Percentiles rank a stretch among this genome's conserved stretches.
These are phyloP conservation scores for Kandelia obovata DNA, from an alignment of 345 rosid species.

Conservation along the genomic window DNA sequence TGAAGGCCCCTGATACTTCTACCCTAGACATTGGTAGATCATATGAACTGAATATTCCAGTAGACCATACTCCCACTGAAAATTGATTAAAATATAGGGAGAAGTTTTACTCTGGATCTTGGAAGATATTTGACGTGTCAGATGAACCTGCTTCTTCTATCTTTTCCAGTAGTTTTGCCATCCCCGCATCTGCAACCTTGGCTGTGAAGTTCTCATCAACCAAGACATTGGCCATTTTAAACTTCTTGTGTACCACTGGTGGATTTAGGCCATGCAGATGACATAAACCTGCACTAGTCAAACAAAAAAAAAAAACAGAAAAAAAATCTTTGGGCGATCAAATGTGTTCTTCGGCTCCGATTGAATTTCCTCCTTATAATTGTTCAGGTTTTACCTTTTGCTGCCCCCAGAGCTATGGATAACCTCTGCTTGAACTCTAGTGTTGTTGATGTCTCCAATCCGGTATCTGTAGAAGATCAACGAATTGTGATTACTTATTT, in stretches of 20 bases:
- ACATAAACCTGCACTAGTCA: conserved; percentile 47
- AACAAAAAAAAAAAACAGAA: conserved; percentile 20
- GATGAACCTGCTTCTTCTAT: conserved; percentile 55
- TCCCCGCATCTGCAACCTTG: conserved; percentile 56
- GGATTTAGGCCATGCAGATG: conserved; percentile 56
- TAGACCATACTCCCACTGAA: conserved; percentile 6
- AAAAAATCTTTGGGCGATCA: neutral
- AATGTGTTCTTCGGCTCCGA: neutral
- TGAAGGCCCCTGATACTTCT: conserved; percentile 31
- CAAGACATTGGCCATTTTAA: conserved; percentile 63
- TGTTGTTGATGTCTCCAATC: conserved; percentile 37
- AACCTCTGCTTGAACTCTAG: conserved; percentile 64
- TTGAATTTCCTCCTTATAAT: conserved; percentile 5
- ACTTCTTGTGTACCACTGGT: conserved; percentile 61
- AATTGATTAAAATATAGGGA: conserved; percentile 12
- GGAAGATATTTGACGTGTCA: conserved; percentile 35
- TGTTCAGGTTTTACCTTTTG: conserved; percentile 48
- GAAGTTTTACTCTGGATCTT: conserved; percentile 57
- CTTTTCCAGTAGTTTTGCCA: conserved; percentile 39
- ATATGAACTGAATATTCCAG: neutral
- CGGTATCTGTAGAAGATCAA: conserved; percentile 30
- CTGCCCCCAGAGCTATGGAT: conserved; percentile 61
- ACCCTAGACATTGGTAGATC: conserved; percentile 30
- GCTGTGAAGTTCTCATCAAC: conserved; percentile 64
- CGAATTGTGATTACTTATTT: neutral